Base-by-base conservation (phyloP, 768 basidiomycete species). In the Phlebiopsis gigantea region DNA sequence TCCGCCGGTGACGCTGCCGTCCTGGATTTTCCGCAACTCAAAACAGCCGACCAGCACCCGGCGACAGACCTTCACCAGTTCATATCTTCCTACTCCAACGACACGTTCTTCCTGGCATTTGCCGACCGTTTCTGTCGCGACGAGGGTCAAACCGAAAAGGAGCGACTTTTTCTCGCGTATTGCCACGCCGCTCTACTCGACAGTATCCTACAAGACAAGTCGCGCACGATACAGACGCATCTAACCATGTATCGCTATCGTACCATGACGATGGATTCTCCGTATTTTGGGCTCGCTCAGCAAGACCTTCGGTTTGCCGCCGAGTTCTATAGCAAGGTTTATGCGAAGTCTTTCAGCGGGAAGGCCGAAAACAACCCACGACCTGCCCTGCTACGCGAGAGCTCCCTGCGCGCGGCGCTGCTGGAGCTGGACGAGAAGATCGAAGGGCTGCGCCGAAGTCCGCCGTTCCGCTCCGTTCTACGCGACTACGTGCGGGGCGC, bases 171-270 rank as follows among this genome's bases (percentile, higher is more conserved):
- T 67, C 81, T 84, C 57, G 77, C 77, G 9, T 93, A 88, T 62
- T 86, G 88, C 62, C 84, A 88, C 62, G 88, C 90, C 0, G 78
- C 81, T 26, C 69, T 93, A 12, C 76, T 94, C 43, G 95, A 98
- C 67, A 88, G 90, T 71, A 87, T 98, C 49, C 74, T 93, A n/a
- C 85, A 90, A 67, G 94, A 95, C 71, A 97, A 96, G 67, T 84
- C 88, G 12, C 80, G 84, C 57, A 85, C 88, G 0, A 71, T 95
- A 3, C 84, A 87, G 62, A 78, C 86, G 0, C 88, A 93, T 66
- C 73, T 94, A 2, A 82, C 82, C 1, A 67, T 94, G 26, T 90
- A 85, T 65, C 79, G 75, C 48, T 84, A 84, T 63, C 84, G 89
- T 57, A 78, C 71, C 53, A 82, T 85, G 79, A 72, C 77, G 3